Conservation (phyloP, 805 yeast species). For the Ogataea henricii region DNA sequence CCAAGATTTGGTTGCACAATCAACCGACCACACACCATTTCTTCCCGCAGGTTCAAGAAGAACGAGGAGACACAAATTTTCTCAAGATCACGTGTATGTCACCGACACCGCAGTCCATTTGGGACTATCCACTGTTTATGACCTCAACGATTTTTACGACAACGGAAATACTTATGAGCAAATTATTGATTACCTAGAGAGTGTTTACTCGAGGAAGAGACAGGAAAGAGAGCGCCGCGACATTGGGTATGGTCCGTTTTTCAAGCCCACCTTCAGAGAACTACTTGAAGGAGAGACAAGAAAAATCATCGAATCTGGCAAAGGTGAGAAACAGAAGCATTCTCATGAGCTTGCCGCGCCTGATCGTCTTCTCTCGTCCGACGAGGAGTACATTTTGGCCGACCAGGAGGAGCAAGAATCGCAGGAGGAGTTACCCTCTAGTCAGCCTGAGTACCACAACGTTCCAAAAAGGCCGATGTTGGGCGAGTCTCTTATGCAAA, state of each 20-base stretch:
- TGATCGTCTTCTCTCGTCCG: conserved; percentile 15
- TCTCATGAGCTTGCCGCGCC: neutral
- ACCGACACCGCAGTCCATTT: conserved; percentile 37
- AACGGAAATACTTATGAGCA: conserved; percentile 32
- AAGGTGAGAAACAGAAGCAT: neutral
- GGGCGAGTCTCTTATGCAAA: neutral
- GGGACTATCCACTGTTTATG: conserved; percentile 33
- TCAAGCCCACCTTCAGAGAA: conserved; percentile 25
- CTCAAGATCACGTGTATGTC: conserved; percentile 39
- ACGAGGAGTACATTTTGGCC: conserved; percentile 22
- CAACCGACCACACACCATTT: conserved; percentile 2
- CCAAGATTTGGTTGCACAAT: conserved; percentile 2
- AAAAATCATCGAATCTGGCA: conserved; percentile 7
- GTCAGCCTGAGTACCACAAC: conserved; percentile 2
- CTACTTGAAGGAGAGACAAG: conserved; percentile 25
- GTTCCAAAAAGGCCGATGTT: neutral
- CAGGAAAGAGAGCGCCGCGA: conserved; percentile 26
- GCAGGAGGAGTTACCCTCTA: conserved; percentile 6
- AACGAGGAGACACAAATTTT: conserved; percentile 33
- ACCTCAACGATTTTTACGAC: conserved; percentile 32
- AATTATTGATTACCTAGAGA: conserved; percentile 31
- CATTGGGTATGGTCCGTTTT: conserved; percentile 34
- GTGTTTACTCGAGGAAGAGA: conserved; percentile 27
- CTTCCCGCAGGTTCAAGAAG: conserved; percentile 17
- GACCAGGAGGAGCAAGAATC: conserved; percentile 16